Evolutionary conservation across 164 flowering plant genomes (phyloP), one percentile per base, ranked within the genome.

Genomic region (Litsea cubeba): DNA sequence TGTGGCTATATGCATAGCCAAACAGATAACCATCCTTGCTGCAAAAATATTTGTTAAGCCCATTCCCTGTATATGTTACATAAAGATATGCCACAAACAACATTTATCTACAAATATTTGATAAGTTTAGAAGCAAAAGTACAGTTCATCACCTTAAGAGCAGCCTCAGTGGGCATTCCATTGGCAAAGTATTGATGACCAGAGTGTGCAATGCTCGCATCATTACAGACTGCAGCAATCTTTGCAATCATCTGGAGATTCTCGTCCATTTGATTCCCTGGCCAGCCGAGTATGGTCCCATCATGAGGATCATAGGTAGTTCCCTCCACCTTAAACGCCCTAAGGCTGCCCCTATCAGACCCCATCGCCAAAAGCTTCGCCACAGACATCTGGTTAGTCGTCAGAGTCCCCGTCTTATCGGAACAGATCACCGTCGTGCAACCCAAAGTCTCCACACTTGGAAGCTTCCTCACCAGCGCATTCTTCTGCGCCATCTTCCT

Each of bases 141-240:
- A 40, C 11, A 40, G 46, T 7, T 5, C 46, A 6, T 8, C 2
- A 92, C 97, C 95, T 92, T 92, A 49, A 92, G 75, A 66, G 97
- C 95, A 40, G 97, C 97, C 83, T 92, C 97, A 58, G 97, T 92
- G 24, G 97, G 97, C 88, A 91, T 82, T 69, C 97, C 97, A 76
- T 64, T 84, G 35, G 95, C 87, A 50, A 85, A 77, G 80, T 75
- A 90, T 63, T 88, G 85, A 76, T 54, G 60, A 30, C 85, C 95
- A 6, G 92, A 76, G 62, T 79, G 83, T 50, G 80, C 74, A 26
- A 92, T 79, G 68, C 88, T 82, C 15, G 97, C 88, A 85, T 92
- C 95, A 82, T 92, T 92, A 73, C 94, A 90, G 22, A 91, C 60
- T 40, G 97, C 88, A 67, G 91, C 87, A 50, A 92, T 82, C 82